Evolutionary conservation across 1,284 basidiomycete genomes (phyloP), one percentile per base, ranked within the genome.

Genomic region (Boletellus deceptivus): DNA sequence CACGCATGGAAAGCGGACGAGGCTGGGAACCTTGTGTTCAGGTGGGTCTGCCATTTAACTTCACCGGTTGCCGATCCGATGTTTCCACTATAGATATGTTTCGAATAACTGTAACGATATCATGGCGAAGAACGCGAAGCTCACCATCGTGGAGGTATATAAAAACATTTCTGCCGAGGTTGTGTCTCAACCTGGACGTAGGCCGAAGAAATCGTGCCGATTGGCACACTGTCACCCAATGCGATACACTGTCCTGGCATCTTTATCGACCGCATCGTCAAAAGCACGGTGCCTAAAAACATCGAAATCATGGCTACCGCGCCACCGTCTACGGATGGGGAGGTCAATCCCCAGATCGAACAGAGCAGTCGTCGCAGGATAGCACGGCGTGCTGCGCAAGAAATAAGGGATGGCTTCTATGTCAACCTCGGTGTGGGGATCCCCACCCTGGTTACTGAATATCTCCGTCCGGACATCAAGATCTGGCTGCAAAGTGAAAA

Each of bases 401-500:
- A 95, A 71, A 79, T 96, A 62, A 85, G 86, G 67, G 86, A 95
- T 69, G 93, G 93, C 8, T 91, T 83, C 74, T 31, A 31, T 13
- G 29, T 31, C 29, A 31, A 31, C 29, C 29, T 31, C 29, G 29
- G 29, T 8, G 29, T 31, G 10, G 29, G 29, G 10, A 31, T 31
- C 9, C 29, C 29, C 11, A 31, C 29, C 11, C 29, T 31, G 29
- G 29, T 31, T 13, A 27, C 9, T 13, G 83, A 91, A 66, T 88
- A 88, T 71, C 70, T 93, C 41, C 79, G 79, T 48, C 77, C 82
- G 33, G 87, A 83, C 41, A 83, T 91, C 29, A 83, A 82, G 49
- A 90, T 95, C 35, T 93, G 91, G 88, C 68, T 94, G 62, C 93
- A 96, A 69, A 91, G 89, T 64, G 93, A 97, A 77, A 96, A 96